Base-by-base conservation (phyloP, 2,329 filamentous ascomycete species). In the Calcarisporium arbuscula region DNA sequence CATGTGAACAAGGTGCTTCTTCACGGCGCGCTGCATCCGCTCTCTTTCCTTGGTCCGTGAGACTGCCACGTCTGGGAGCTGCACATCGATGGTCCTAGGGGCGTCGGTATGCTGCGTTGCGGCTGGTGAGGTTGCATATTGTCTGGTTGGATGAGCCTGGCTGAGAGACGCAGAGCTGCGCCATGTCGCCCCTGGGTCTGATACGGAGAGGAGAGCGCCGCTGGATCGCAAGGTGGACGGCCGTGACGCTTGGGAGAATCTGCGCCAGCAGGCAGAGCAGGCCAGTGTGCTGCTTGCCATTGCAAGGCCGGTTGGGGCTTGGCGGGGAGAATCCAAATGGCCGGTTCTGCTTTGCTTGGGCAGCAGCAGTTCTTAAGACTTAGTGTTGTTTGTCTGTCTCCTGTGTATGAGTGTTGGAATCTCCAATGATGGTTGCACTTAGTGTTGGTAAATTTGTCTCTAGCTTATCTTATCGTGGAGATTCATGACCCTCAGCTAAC, bases 1-100 rank as follows among this genome's bases (percentile, higher is more conserved):
- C 38, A 86, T 56, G 57, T 74, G 77, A 30, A 70, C 55, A 34
- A 88, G 53, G 45, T 87, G 77, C 48, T 68, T 72, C 23, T 64
- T 64, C 30, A 67, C 62, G 12, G 53, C 57, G 34, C 59, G 56
- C 36, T 63, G 51, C 11, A 62, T 43, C 46, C 46, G 49, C 28
- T 56, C 46, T 14, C 19, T 42, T 31, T 37, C 38, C 38, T 45
- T 53, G 35, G 42, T 50, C 16, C 41, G 32, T 30, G 41, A 22
- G 2, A 14, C 35, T 4, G 29, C 22, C 5, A 39, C 34, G 11
- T 43, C 46, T 6, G 35, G 21, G 4, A 40, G 36, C 10, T 49
- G 28, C 8, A 36, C 26, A 18, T 50, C 45, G 8, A 54, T 36
- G 20, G 5, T 48, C 16, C 36, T 42, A 1, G 51, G 51, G 4